Evolutionary conservation across 208 protist species (phyloP), one percentile per base, ranked within the genome.

Genomic region (Wallacemonas collosoma): DNA sequence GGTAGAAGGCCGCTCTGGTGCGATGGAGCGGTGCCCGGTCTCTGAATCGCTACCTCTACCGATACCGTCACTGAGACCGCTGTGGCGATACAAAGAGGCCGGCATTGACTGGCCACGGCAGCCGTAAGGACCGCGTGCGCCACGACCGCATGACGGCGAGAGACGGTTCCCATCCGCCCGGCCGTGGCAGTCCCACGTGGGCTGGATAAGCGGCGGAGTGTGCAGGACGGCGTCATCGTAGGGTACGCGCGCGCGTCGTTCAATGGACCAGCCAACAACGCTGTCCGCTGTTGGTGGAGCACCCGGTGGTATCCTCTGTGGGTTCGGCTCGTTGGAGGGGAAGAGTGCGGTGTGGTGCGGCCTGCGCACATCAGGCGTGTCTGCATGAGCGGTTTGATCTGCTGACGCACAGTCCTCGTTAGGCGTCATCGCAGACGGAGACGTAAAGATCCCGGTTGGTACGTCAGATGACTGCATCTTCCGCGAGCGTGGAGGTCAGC

Each of bases 1-100:
- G 1, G 75, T 38, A 1, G 73, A 80, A 40, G 65, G 72, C 3
- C 79, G 79, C 38, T 69, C 71, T 1, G 79, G 79, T n/a, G 79
- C 79, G 3, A 84, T 44, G 12, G 79, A 84, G 36, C 79, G 75
- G 47, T 77, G 66, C 6, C 53, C 17, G 15, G 51, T 38, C 40
- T 71, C 51, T 17, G 57, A 50, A 50, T 15, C 60, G 7, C 60
- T 36, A 6, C 40, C 43, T 26, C 26, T 26, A 26, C 57, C 39
- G 9, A 65, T 6, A 12, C 60, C 60, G 6, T 65, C 60, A 8
- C 44, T 38, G n/a, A 65, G 60, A 3, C 43, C 60, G 40, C 60
- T 65, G 43, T 44, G 60, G 0, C 60, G 60, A 3, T 17, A 51
- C 40, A 65, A 41, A 14, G 60, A 65, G 2, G 60, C 60, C 3